These are phyloP conservation scores for Yarrowia sp. DNA, from an alignment of 805 yeast species.

Conservation along the genomic window DNA sequence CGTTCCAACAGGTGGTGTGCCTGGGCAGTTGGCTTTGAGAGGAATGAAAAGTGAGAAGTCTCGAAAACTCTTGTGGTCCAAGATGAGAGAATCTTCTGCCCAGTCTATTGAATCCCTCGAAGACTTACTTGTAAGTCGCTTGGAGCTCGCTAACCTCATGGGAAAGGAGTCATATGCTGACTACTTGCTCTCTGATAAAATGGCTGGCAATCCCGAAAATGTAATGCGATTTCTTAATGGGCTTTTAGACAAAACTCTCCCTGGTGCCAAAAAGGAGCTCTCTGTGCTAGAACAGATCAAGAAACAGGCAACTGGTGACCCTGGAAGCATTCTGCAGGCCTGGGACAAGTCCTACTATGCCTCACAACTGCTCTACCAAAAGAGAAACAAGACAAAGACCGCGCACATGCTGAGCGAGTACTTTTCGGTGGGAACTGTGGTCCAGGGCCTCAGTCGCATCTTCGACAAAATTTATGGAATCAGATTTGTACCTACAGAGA, in stretches of 20 bases:
- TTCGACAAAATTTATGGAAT: slow-evolving; percentile 79
- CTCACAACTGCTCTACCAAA: slow-evolving; percentile 47
- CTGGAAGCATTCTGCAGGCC: slow-evolving; percentile 60
- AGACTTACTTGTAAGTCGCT: slow-evolving; percentile 67
- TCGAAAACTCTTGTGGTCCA: slow-evolving; percentile 76
- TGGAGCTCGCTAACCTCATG: slow-evolving; percentile 72
- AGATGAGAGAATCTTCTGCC: slow-evolving; percentile 68
- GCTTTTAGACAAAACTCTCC: slow-evolving; percentile 59
- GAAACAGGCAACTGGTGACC: slow-evolving; percentile 50
- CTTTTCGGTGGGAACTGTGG: slow-evolving; percentile 84
- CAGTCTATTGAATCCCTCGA: slow-evolving; percentile 68
- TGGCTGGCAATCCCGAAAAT: slow-evolving; percentile 82
- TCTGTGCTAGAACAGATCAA: slow-evolving; percentile 47
- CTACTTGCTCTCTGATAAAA: slow-evolving; percentile 85
- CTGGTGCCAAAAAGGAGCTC: slow-evolving; percentile 67
- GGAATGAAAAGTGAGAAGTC: slow-evolving; percentile 62
- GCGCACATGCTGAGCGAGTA: slow-evolving; percentile 62
- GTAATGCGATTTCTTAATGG: slow-evolving; percentile 73
- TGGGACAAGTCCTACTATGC: slow-evolving; percentile 88
- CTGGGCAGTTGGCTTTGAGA: slow-evolving; percentile 70
- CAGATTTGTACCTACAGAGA: slow-evolving; percentile 68
- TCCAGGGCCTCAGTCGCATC: slow-evolving; percentile 78
- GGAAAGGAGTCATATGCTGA: slow-evolving; percentile 75
- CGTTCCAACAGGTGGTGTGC: slow-evolving; percentile 66
- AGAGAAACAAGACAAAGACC: slow-evolving; percentile 50